Evolutionary conservation across 2,329 filamentous ascomycete genomes (phyloP), one percentile per base, ranked within the genome.

Genomic region (Coniochaeta ligniaria): DNA sequence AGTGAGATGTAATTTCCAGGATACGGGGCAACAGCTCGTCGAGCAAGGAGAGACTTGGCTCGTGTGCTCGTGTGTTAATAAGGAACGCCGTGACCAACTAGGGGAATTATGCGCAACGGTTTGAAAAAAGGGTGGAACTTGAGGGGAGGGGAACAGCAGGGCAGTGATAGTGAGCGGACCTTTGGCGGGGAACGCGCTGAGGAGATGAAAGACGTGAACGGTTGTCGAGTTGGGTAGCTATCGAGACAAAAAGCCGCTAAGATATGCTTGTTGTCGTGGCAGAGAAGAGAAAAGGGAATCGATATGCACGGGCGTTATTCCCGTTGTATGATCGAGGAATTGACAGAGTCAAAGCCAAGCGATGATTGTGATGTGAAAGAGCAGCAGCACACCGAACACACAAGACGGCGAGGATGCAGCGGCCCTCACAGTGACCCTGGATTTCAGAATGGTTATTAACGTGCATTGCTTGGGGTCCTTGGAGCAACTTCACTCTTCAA

Each of bases 1-100:
- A 65, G 66, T 65, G 63, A 67, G 64, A 64, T 63, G 66, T 63
- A 71, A 72, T 71, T 70, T 72, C 68, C 65, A 69, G 65, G 17
- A 52, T 52, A 52, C 22, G 47, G 47, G 47, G 47, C 24, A 28
- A 52, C 24, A 52, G 47, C 47, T 52, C 14, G 47, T 52, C 47
- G 22, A 52, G 12, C 47, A 31, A 52, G 22, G 47, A 52, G 47
- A 31, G 47, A n/a, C 22, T 52, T 3, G 26, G 47, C 38, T 43
- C 17, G 20, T 47, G 43, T 52, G 12, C 14, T 52, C 38, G 28
- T 31, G 28, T n/a, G 38, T 41, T 45, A 3, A 24, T 3, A 5
- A 33, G 9, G 6, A 22, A n/a, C 24, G 45, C 47, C 9, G 47
- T 52, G 24, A 31, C 47, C 22, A 31, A n/a, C 47, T 22, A 52